Conservation (phyloP, 163 green algal species). For the Volvox carteri region DNA sequence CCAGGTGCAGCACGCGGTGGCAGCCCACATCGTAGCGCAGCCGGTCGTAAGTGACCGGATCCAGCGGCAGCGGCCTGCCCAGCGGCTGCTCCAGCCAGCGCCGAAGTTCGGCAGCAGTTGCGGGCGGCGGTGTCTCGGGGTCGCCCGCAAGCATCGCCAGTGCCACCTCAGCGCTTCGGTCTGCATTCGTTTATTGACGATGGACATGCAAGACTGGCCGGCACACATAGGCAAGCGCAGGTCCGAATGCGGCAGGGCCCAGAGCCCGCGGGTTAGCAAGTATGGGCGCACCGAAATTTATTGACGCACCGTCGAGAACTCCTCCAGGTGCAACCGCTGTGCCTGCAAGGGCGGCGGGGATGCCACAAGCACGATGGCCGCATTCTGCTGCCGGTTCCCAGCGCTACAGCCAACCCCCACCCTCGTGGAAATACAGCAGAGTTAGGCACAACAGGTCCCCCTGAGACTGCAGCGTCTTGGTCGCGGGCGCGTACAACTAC, state of each 20-base stretch:
- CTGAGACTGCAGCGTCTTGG: no score
- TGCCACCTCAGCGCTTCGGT: slow-evolving; percentile 2
- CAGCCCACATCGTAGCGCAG: not conserved
- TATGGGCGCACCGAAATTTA: not conserved
- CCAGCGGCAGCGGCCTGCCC: slow-evolving; percentile 5
- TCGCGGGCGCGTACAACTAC: no score
- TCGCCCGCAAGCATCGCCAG: not conserved
- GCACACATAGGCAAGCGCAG: not conserved
- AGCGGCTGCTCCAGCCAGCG: slow-evolving; percentile 24
- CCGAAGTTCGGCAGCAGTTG: slow-evolving; percentile 6
- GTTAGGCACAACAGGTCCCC: no score
- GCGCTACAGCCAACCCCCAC: no score
- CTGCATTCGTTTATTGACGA: slow-evolving; percentile 4
- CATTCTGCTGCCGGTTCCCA: not conserved
- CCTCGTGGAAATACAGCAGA: no score
- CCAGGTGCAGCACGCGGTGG: slow-evolving; percentile 1
- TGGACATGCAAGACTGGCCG: not conserved
- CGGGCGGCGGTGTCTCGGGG: not conserved
- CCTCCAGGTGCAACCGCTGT: not conserved
- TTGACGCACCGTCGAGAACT: not conserved
- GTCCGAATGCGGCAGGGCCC: not conserved
- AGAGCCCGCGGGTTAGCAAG: not conserved
- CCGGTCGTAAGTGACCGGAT: not conserved
- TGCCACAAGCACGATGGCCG: not conserved
- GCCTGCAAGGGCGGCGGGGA: not conserved